A percentile compares a stretch with the other conserved stretches of the same genome.
Conservation (phyloP, 331 rosid genomes). For the Quercus phellos region DNA sequence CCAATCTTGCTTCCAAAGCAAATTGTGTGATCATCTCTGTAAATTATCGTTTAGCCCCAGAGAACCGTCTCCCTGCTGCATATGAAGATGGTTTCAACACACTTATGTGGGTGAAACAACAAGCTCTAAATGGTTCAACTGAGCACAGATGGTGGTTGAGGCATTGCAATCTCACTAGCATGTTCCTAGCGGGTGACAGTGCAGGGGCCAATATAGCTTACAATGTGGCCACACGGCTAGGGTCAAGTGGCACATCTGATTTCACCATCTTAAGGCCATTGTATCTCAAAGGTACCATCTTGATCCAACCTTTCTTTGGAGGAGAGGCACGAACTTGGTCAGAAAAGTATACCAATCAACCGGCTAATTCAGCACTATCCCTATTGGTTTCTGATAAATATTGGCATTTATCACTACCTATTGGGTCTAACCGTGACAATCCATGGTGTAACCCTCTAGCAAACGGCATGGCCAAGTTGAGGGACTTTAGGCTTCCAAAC, state of each 20-base stretch:
- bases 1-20: conserved; percentile 48
- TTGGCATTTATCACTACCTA: conserved; percentile 76
- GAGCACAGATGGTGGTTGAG: conserved; percentile 68
- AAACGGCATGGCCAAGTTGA: conserved; percentile 30
- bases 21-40: conserved; percentile 60
- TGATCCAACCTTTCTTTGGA: conserved; percentile 92
- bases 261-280: conserved; percentile 29
- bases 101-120: conserved; percentile 70
- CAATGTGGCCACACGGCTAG: conserved; percentile 47
- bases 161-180: conserved; percentile 38
- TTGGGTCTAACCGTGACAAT: conserved; percentile 66
- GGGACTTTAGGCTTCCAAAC: conserved; percentile 41
- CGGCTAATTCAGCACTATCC: conserved; percentile 53
- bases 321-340: conserved; percentile 69
- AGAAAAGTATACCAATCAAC: conserved; percentile 48
- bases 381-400: conserved; percentile 56
- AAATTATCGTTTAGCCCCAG: conserved; percentile 72
- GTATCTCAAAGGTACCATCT: conserved; percentile 45
- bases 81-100: conserved; percentile 67
- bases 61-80: conserved; percentile 67
- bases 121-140: conserved; percentile 22
- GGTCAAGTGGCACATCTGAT: conserved; percentile 22
- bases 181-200: conserved; percentile 77
- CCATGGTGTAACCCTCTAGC: conserved; percentile 68
- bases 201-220: conserved; percentile 86